These are phyloP conservation scores for Cladosporium phlei DNA, from an alignment of 2,329 filamentous ascomycete genomes.

Conservation along the genomic window DNA sequence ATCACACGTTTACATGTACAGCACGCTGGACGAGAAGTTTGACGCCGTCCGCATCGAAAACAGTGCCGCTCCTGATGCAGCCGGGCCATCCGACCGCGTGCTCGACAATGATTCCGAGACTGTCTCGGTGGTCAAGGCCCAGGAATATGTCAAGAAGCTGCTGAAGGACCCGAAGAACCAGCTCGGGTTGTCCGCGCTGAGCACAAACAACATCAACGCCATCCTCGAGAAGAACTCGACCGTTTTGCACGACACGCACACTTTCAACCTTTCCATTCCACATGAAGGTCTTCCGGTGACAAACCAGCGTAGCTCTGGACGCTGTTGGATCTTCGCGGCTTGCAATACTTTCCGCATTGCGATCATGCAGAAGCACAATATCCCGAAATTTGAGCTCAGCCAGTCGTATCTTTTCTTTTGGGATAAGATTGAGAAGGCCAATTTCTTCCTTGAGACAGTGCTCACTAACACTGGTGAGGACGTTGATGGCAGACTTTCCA, in stretches of 20 bases:
- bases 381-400: slow-evolving; percentile 77
- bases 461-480: slow-evolving; percentile 68
- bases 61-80: slow-evolving; percentile 15
- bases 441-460: slow-evolving; percentile 82
- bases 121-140: slow-evolving; percentile 27
- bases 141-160: slow-evolving; percentile 29
- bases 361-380: slow-evolving; percentile 75
- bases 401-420: slow-evolving; percentile 88
- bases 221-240: slow-evolving; percentile 62
- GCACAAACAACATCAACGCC: slow-evolving; percentile 59
- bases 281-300: slow-evolving; percentile 79
- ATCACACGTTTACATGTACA: slow-evolving; percentile 8
- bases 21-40: slow-evolving; percentile 32
- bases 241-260: slow-evolving; percentile 65
- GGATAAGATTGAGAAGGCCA: slow-evolving; percentile 89
- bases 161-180: slow-evolving; percentile 50
- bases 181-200: slow-evolving; percentile 70
- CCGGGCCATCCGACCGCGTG: slow-evolving; percentile 18
- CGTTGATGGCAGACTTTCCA: slow-evolving; percentile 68
- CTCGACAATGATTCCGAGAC: slow-evolving; percentile 21
- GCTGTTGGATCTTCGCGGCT: slow-evolving; percentile 88
- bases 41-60: slow-evolving; percentile 30
- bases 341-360: slow-evolving; percentile 91
- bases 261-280: slow-evolving; percentile 79
- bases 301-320: slow-evolving; percentile 73